These are phyloP conservation scores for Aureobasidium sp. DNA, from an alignment of 2,329 filamentous ascomycete genomes.

Conservation along the genomic window DNA sequence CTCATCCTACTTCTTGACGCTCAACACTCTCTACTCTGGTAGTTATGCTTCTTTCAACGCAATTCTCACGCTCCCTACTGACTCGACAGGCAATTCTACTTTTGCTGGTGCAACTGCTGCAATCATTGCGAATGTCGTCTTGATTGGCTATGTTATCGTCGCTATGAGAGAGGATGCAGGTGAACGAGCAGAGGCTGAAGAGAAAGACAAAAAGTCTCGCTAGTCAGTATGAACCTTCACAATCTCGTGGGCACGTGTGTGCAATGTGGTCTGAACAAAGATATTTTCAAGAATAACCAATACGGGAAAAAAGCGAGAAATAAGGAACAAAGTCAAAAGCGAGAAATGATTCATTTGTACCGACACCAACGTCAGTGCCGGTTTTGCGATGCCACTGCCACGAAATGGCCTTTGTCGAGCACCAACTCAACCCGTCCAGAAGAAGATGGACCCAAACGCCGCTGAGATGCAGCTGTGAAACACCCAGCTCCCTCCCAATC, in stretches of 20 bases:
- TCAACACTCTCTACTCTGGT: slow-evolving; percentile 73
- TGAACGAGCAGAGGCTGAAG: slow-evolving; percentile 40
- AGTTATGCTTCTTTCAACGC: slow-evolving; percentile 17
- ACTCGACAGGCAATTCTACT: slow-evolving; percentile 66
- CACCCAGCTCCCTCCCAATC: neutral
- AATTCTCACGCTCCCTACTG: neutral
- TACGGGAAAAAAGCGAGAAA: neutral
- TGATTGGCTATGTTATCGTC: slow-evolving; percentile 84
- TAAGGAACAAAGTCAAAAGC: neutral
- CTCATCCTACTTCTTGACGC: slow-evolving; percentile 75
- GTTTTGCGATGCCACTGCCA: neutral
- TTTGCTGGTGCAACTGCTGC: slow-evolving; percentile 80
- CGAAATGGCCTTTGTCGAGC: neutral
- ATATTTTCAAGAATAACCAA: neutral
- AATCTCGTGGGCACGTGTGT: neutral
- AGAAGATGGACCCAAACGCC: slow-evolving; percentile 3
- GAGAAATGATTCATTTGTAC: slow-evolving; percentile 1
- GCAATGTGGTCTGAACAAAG: neutral
- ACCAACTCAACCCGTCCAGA: neutral
- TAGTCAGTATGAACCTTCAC: slow-evolving; percentile 15
- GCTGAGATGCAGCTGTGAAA: slow-evolving; percentile 13
- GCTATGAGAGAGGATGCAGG: slow-evolving; percentile 78
- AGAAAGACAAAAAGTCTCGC: slow-evolving; percentile 34
- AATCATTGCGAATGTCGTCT: slow-evolving; percentile 80
- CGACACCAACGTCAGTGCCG: neutral